Evolutionary conservation across 371 early-diverging fungal species (phyloP), one percentile per base, ranked within the genome.

Genomic region (Mucor sp.): DNA sequence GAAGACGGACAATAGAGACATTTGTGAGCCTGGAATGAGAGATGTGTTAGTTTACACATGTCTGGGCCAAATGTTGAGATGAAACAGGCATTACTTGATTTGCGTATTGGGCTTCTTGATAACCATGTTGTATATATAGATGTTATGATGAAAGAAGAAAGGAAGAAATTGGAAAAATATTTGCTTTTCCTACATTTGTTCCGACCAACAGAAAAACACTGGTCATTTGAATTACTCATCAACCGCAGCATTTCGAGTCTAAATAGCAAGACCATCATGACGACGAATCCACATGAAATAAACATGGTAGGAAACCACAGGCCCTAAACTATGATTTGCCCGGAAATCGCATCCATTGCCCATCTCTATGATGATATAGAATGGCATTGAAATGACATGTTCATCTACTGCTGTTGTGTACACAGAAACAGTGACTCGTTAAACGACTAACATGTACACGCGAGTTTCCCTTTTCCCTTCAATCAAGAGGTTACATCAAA

Each of bases 1-100:
- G 93, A 68, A 97, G 86, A 48, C 97, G 93, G 25, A 99, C 99
- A 39, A 98, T 81, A 17, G 97, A 95, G 33, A 98, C 97, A 74
- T 98, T 98, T 37, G 97, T 97, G 47, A 97, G 83, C 63, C 91
- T 91, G 68, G 48, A 8, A 28, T 19, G 17, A 4, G 60, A 61
- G 21, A 71, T 6, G n/a, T 1, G 17, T 61, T 48, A 48, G 9
- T 30, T 12, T 53, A 33, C 21, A 33, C 0, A 32, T 11, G 17
- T 57, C 4, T 57, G 9, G n/a, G 3, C 9, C 14, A 15, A 32
- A 23, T 30, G 30, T 30, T n/a, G n/a, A n/a, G n/a, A n/a, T n/a
- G n/a, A n/a, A 4, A 35, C 9, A 4, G 19, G 23, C 21, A 67
- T 62, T 84, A 84, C 85, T 87, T 87, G 74, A 87, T 85, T 71